phyloP scores from a whole-genome alignment of 345 rosid species.

The Adansonia digitata region DNA sequence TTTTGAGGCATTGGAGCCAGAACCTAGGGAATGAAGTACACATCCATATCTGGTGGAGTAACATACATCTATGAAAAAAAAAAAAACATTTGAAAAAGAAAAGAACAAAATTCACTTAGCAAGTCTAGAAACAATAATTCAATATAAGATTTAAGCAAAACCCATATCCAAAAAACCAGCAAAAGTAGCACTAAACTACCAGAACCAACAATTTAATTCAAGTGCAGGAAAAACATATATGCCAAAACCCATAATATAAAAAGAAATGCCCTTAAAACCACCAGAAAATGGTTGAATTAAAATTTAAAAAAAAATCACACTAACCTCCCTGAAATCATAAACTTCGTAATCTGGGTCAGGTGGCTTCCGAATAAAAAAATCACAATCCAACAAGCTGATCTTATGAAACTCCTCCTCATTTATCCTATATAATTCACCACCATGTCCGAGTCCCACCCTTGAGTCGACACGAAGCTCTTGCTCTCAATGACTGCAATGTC shows the following conservation, averaged over 20 bases:
- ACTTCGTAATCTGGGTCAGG: slow-evolving; percentile 94
- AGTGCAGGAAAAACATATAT: too few relatives aligned
- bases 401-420: slow-evolving; percentile 90
- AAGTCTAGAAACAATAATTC: not conserved
- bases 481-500: slow-evolving; percentile 68
- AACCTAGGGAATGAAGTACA: slow-evolving; percentile 81
- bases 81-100: too few relatives aligned
- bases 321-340: slow-evolving; percentile 90
- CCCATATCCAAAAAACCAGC: not conserved
- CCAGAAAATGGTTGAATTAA: too few relatives aligned
- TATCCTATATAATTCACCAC: slow-evolving; percentile 81
- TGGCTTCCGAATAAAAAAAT: slow-evolving; percentile 89
- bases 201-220: too few relatives aligned
- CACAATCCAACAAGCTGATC: slow-evolving; percentile 78
- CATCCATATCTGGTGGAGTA: slow-evolving; percentile 89
- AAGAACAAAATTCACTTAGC: too few relatives aligned
- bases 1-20: slow-evolving; percentile 90
- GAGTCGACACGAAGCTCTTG: slow-evolving; percentile 67
- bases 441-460: slow-evolving; percentile 85
- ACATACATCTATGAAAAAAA: slow-evolving; percentile 71
- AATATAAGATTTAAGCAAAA: not conserved
- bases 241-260: too few relatives aligned
- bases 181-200: too few relatives aligned
- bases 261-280: too few relatives aligned
- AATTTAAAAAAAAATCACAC: not conserved